These are phyloP conservation scores for Castanopsis chinensis DNA, from an alignment of 306 rosid genomes.

Conservation along the genomic window DNA sequence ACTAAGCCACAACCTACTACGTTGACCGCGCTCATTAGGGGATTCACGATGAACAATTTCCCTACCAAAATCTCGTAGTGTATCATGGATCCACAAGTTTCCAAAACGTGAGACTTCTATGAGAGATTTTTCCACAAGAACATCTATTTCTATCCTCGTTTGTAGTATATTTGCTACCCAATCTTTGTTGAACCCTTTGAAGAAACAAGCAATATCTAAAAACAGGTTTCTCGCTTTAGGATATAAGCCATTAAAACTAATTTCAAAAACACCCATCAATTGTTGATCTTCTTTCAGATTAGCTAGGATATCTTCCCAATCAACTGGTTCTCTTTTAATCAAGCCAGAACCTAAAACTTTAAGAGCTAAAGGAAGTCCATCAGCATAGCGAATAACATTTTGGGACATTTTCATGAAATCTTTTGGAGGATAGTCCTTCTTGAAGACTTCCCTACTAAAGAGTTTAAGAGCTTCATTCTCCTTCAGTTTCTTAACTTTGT, in stretches of 20 bases:
- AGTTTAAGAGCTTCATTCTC: fast-evolving
- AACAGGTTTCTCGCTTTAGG: fast-evolving
- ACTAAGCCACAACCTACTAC: too few relatives aligned
- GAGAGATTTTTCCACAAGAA: too few relatives aligned
- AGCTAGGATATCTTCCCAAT: fast-evolving
- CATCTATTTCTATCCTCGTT: fast-evolving
- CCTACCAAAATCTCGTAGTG: too few relatives aligned
- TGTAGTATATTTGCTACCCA: too few relatives aligned
- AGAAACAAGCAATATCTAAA: too few relatives aligned
- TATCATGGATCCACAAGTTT: fast-evolving
- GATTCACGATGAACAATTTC: too few relatives aligned
- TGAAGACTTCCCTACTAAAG: too few relatives aligned
- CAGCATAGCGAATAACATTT: too few relatives aligned
- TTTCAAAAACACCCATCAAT: fast-evolving
- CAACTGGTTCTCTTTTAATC: fast-evolving
- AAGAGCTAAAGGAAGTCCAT: too few relatives aligned
- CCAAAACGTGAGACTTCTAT: fast-evolving
- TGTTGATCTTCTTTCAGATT: fast-evolving
- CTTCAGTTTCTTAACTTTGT: fast-evolving
- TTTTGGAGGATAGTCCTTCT: fast-evolving
- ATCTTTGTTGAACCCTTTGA: fast-evolving
- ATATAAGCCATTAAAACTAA: fast-evolving
- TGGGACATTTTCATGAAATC: fast-evolving
- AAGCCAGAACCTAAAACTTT: too few relatives aligned
- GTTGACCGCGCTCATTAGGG: fast-evolving